Evolutionary conservation across 2,329 filamentous ascomycete species (phyloP).

Genomic region (Tolypocladium paradoxum): DNA sequence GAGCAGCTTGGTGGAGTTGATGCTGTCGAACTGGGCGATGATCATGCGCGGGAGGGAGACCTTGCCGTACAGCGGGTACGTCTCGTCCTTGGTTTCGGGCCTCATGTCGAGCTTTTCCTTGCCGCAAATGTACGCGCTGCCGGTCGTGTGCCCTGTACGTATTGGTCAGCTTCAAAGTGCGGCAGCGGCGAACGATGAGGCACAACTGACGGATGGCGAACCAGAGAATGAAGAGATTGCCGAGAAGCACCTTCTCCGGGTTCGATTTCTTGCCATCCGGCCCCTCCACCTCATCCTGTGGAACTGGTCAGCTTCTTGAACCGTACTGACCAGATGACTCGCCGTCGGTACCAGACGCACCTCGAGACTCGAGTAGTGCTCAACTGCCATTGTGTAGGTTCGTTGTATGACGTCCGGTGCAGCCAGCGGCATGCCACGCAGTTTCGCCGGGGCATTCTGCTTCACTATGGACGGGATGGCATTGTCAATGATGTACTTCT

Average conservation of each 20-base stretch:
- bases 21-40: conserved; percentile 33
- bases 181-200: too few relatives aligned
- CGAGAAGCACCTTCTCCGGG: conserved; percentile 24
- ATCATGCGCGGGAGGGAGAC: conserved; percentile 33
- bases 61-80: conserved; percentile 26
- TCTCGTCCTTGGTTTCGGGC: conserved; percentile 19
- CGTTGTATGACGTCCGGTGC: conserved; percentile 8
- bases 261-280: conserved; percentile 2
- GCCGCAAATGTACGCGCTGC: conserved; percentile 31
- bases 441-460: conserved; percentile 2
- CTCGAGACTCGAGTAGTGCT: conserved; percentile 10
- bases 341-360: conserved; percentile 6
- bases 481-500: conserved; percentile 22
- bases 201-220: conserved; percentile 33
- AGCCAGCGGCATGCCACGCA: background rate
- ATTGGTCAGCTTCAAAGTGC: background rate
- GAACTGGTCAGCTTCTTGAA: background rate
- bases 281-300: conserved; percentile 1
- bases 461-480: conserved; percentile 17
- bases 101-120: conserved; percentile 28
- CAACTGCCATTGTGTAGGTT: conserved; percentile 11
- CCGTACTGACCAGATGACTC: background rate
- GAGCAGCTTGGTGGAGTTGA: conserved; percentile 26
- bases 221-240: conserved; percentile 31
- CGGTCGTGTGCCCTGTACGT: conserved; percentile 30